A percentile compares a stretch with the other conserved stretches of the same genome.
These are phyloP conservation scores for Wickerhamiella parazyma DNA, from an alignment of 805 yeast genomes.

Conservation along the genomic window DNA sequence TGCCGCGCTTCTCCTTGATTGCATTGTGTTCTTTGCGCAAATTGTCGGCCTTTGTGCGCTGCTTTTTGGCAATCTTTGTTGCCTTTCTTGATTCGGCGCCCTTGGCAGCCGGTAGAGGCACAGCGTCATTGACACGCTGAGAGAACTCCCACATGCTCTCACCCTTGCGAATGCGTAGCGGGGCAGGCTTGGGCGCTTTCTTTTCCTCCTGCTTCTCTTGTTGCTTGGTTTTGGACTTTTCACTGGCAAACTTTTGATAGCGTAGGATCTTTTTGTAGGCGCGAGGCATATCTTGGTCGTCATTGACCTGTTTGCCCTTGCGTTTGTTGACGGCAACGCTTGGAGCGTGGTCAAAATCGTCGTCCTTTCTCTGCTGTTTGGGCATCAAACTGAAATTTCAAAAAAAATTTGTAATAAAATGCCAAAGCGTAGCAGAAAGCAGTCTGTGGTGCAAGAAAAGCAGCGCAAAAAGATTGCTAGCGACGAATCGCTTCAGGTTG, in stretches of 20 bases:
- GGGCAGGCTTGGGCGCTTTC: slow-evolving; percentile 4
- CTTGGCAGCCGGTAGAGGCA: slow-evolving; percentile 28
- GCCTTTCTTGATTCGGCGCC: slow-evolving; percentile 23
- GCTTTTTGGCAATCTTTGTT: slow-evolving; percentile 19
- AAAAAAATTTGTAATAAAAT: slow-evolving; percentile 7
- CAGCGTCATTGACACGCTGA: slow-evolving; percentile 29
- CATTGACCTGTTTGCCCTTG: not conserved
- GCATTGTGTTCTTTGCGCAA: slow-evolving; percentile 18
- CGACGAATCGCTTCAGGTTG: slow-evolving; percentile 11
- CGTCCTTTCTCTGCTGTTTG: not conserved
- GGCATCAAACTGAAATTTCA: slow-evolving; percentile 7
- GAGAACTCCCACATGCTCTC: slow-evolving; percentile 29
- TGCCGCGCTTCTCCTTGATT: slow-evolving; percentile 13
- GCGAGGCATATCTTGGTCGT: slow-evolving; percentile 26
- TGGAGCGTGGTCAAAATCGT: slow-evolving; percentile 4
- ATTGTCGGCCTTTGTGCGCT: slow-evolving; percentile 19
- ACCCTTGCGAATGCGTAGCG: slow-evolving; percentile 23
- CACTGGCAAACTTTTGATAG: slow-evolving; percentile 1
- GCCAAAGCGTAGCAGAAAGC: slow-evolving; percentile 13
- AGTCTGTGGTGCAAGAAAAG: slow-evolving; percentile 4
- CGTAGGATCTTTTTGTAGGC: slow-evolving; percentile 23
- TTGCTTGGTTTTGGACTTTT: slow-evolving; percentile 8
- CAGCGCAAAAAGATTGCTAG: slow-evolving; percentile 10
- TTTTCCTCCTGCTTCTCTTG: slow-evolving; percentile 8
- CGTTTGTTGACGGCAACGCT: not conserved